Percentiles rank a stretch among this genome's conserved stretches.
Evolutionary conservation across 2,329 filamentous ascomycete species (phyloP).

Genomic region (Aquanectria penicillioides): DNA sequence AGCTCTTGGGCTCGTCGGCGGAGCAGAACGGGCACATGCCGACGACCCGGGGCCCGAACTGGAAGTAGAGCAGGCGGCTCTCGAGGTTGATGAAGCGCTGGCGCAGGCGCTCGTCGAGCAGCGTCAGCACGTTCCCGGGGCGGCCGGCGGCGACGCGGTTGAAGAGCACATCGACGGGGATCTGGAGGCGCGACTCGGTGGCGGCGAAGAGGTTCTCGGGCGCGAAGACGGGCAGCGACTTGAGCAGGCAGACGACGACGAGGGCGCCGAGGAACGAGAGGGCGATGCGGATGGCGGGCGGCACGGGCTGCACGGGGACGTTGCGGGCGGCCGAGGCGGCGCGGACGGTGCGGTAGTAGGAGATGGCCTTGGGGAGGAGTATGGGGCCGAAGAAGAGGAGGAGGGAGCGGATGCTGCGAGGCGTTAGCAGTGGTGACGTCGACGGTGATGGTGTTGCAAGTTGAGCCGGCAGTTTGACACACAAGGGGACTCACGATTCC

Average conservation of each 20-base stretch:
- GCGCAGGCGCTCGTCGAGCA: conserved; percentile 71
- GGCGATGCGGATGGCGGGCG: conserved; percentile 63
- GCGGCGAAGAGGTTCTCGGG: conserved; percentile 84
- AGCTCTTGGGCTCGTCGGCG: conserved; percentile 73
- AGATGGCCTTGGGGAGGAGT: conserved; percentile 72
- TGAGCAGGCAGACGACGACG: conserved; percentile 58
- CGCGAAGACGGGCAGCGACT: conserved; percentile 73
- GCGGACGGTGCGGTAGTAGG: conserved; percentile 69
- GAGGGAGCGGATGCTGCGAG: conserved; percentile 62
- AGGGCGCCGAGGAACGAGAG: conserved; percentile 68
- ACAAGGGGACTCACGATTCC: conserved; percentile 39
- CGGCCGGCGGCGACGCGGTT: conserved; percentile 73
- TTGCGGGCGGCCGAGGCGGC: conserved; percentile 54
- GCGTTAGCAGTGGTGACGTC: conserved; percentile 5
- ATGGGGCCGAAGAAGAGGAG: conserved; percentile 75
- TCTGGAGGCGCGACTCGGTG: conserved; percentile 85
- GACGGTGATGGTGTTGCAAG: conserved; percentile 5
- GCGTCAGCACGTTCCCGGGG: conserved; percentile 58
- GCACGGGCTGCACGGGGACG: conserved; percentile 65
- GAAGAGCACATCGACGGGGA: conserved; percentile 86
- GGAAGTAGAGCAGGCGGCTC: conserved; percentile 82
- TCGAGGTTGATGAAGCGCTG: conserved; percentile 75
- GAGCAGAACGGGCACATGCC: conserved; percentile 84
- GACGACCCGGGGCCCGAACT: conserved; percentile 80
- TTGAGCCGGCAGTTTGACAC: neutral